A percentile compares a stretch with the other conserved stretches of the same genome.
These are phyloP conservation scores for Ganoderma meredithae DNA, from an alignment of 1,284 basidiomycete genomes.

Conservation along the genomic window DNA sequence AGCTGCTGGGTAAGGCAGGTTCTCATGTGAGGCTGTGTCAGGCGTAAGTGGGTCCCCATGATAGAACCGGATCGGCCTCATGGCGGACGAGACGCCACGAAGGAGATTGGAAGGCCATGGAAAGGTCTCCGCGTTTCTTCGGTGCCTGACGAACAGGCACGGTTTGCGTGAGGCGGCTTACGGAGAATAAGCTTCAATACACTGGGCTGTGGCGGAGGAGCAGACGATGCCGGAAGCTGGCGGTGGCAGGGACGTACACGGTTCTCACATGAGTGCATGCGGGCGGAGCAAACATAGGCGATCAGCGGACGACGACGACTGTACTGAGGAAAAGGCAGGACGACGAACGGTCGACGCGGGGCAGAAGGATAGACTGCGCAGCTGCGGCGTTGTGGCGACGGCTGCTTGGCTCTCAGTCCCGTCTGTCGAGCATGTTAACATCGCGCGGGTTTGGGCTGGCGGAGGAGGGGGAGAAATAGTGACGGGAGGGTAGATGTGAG, in stretches of 20 bases:
- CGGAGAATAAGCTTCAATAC: constrained; percentile 22
- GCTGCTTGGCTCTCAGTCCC: neutral
- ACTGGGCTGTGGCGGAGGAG: constrained; percentile 10
- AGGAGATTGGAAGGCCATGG: constrained; percentile 24
- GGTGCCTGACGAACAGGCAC: constrained; percentile 34
- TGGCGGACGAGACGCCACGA: constrained; percentile 23
- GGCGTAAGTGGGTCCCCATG: constrained; percentile 26
- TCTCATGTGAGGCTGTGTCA: constrained; percentile 18
- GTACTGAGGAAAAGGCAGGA: constrained; percentile 3
- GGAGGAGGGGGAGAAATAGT: neutral
- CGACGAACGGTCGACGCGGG: constrained; percentile 2
- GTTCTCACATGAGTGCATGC: constrained; percentile 24
- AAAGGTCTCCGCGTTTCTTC: constrained; percentile 28
- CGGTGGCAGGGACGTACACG: constrained; percentile 13
- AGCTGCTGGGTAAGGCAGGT: neutral
- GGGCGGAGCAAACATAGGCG: constrained; percentile 28
- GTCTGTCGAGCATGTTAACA: neutral
- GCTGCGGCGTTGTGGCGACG: constrained; percentile 1
- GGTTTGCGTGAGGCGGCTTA: constrained; percentile 24
- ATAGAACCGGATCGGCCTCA: constrained; percentile 25
- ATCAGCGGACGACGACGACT: constrained; percentile 29
- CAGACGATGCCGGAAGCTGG: constrained; percentile 16
- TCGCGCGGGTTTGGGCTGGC: neutral
- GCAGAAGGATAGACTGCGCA: neutral
- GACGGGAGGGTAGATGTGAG: constrained; percentile 14